A percentile compares a stretch with the other conserved stretches of the same genome.
phyloP scores from a whole-genome alignment of 179 eudicot species.

The Silene noctiflora region DNA sequence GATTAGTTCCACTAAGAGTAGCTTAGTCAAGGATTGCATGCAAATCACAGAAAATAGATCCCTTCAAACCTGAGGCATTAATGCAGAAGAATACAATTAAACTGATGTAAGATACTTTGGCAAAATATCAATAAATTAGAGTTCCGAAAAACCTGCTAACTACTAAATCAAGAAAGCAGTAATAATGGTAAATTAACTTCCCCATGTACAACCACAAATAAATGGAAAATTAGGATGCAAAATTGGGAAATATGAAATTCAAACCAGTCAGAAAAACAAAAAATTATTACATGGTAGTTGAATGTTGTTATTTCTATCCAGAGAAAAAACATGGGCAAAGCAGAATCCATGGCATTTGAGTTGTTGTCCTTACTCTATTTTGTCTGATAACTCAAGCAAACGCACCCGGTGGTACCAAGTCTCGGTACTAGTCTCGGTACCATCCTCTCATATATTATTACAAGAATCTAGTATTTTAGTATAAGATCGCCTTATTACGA shows the following conservation, averaged over 20 bases:
- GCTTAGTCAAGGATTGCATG: too few species aligned
- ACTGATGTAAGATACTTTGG: conserved; percentile 3
- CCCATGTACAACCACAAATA: not conserved
- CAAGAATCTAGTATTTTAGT: too few species aligned
- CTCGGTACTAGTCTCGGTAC: too few species aligned
- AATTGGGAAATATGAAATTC: not conserved
- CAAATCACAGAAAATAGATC: not conserved
- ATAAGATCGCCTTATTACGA: too few species aligned
- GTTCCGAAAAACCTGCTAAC: not conserved
- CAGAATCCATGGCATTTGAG: conserved; percentile 18
- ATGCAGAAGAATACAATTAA: not conserved
- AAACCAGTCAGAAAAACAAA: too few species aligned
- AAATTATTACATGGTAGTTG: not conserved
- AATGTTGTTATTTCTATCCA: not conserved
- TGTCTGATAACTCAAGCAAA: conserved; percentile 24
- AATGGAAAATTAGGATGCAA: too few species aligned
- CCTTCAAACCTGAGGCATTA: not conserved
- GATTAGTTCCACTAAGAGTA: too few species aligned
- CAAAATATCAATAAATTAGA: not conserved
- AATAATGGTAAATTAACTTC: not conserved
- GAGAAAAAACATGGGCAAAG: not conserved
- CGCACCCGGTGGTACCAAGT: not conserved
- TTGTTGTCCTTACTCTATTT: conserved; percentile 12
- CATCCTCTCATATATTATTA: too few species aligned
- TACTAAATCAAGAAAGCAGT: not conserved